These are phyloP conservation scores for Mycena chlorophos DNA, from an alignment of 768 basidiomycete species.

Conservation along the genomic window DNA sequence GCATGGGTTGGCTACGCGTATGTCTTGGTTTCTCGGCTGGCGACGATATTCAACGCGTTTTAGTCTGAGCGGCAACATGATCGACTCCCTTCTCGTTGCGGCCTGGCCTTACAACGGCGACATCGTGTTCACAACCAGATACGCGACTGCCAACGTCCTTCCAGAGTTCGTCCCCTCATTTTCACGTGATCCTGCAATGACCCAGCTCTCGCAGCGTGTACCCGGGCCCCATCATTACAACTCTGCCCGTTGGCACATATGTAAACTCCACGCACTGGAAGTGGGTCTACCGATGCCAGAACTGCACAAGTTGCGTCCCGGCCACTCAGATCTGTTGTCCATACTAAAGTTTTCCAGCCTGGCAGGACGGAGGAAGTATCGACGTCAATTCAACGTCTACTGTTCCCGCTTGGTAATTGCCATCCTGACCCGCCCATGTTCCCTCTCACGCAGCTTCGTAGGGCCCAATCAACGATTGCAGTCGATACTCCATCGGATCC, in stretches of 20 bases:
- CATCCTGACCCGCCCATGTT: not conserved
- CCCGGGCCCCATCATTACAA: conserved; percentile 39
- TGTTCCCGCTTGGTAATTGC: conserved; percentile 51
- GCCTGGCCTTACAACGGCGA: conserved; percentile 59
- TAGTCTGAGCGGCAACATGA: conserved; percentile 52
- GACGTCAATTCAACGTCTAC: conserved; percentile 20
- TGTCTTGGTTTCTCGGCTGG: not conserved
- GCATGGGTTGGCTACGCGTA: conserved; percentile 54
- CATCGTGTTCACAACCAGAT: conserved; percentile 55
- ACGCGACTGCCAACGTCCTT: conserved; percentile 53
- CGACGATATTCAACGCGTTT: not conserved
- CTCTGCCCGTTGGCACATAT: conserved; percentile 46
- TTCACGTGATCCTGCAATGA: not conserved
- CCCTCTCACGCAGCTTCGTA: not conserved
- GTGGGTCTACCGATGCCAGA: conserved; percentile 67
- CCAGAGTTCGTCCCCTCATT: conserved; percentile 41
- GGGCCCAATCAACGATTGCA: conserved; percentile 33
- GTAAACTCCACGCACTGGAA: conserved; percentile 67
- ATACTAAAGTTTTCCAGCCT: conserved; percentile 30
- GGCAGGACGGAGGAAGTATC: conserved; percentile 39
- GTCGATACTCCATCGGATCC: conserved; percentile 54
- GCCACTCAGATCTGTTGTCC: not conserved
- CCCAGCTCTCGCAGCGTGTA: not conserved
- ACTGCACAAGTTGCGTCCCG: conserved; percentile 58
- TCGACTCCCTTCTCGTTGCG: conserved; percentile 54